These are phyloP conservation scores for Penicillium bialowiezense DNA, from an alignment of 495 filamentous ascomycete genomes.

Conservation along the genomic window DNA sequence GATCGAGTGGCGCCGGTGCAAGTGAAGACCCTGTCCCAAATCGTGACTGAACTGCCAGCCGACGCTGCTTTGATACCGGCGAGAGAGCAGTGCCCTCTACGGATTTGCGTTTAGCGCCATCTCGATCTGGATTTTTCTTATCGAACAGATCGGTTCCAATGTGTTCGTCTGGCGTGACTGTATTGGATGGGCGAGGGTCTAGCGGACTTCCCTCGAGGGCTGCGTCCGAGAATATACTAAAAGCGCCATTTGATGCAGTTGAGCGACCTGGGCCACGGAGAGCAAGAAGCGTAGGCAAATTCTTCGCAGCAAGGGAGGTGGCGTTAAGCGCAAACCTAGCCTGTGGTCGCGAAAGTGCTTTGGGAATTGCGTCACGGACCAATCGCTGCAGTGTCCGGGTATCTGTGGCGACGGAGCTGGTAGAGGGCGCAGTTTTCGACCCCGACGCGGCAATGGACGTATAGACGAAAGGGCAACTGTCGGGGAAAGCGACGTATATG, in stretches of 20 bases:
- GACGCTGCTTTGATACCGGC: conserved; percentile 59
- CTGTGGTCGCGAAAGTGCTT: conserved; percentile 69
- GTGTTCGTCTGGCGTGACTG: conserved; percentile 43
- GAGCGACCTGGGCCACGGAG: conserved; percentile 64
- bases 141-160: conserved; percentile 15
- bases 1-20: conserved; percentile 27
- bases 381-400: conserved; percentile 63
- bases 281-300: conserved; percentile 60
- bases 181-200: conserved; percentile 44
- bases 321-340: conserved; percentile 62
- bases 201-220: conserved; percentile 56
- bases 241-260: conserved; percentile 70
- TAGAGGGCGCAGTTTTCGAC: conserved; percentile 19
- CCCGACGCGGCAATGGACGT: conserved; percentile 54
- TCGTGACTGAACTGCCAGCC: conserved; percentile 54
- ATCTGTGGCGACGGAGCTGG: conserved; percentile 45
- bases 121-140: conserved; percentile 23
- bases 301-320: conserved; percentile 65
- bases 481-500: conserved; percentile 76
- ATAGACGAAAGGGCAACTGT: conserved; percentile 71
- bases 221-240: conserved; percentile 71
- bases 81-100: conserved; percentile 50
- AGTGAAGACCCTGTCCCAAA: conserved; percentile 33
- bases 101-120: conserved; percentile 6
- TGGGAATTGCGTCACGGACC: conserved; percentile 70